These are phyloP conservation scores for Boletus sp. DNA, from an alignment of 1,284 basidiomycete species.

Conservation along the genomic window DNA sequence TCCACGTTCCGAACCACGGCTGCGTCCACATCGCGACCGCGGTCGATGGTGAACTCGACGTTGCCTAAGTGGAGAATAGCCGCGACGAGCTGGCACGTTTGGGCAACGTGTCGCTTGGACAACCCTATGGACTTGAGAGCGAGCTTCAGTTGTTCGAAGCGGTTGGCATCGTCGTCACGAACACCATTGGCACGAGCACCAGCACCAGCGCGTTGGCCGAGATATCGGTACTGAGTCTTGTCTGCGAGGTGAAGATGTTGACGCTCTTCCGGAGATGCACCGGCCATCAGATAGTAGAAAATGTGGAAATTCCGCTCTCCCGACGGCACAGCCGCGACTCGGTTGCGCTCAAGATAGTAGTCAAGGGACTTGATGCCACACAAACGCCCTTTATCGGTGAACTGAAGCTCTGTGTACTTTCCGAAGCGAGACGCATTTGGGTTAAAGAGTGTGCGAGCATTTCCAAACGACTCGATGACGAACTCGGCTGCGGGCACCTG, in stretches of 20 bases:
- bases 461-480: conserved; percentile 92
- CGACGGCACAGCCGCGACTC: conserved; percentile 78
- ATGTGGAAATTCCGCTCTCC: conserved; percentile 97
- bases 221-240: conserved; percentile 81
- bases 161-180: conserved; percentile 73
- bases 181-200: conserved; percentile 48
- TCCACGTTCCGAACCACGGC: conserved; percentile 86
- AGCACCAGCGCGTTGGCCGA: conserved; percentile 64
- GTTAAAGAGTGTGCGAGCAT: conserved; percentile 88
- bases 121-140: conserved; percentile 93
- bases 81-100: conserved; percentile 92
- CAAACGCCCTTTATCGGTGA: conserved; percentile 87
- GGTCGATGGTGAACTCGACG: conserved; percentile 90
- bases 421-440: conserved; percentile 91
- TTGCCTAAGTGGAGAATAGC: conserved; percentile 97
- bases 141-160: conserved; percentile 91
- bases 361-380: conserved; percentile 94
- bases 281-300: conserved; percentile 94
- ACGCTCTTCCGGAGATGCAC: conserved; percentile 86
- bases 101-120: conserved; percentile 91
- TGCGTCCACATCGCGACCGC: conserved; percentile 82
- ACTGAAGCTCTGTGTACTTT: conserved; percentile 95
- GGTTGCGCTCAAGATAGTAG: conserved; percentile 93
- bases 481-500: conserved; percentile 95
- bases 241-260: conserved; percentile 84